A percentile compares a stretch with the other conserved stretches of the same genome.
Conservation (phyloP, 148 eudicot genomes). For the Chenopodium formosanum region DNA sequence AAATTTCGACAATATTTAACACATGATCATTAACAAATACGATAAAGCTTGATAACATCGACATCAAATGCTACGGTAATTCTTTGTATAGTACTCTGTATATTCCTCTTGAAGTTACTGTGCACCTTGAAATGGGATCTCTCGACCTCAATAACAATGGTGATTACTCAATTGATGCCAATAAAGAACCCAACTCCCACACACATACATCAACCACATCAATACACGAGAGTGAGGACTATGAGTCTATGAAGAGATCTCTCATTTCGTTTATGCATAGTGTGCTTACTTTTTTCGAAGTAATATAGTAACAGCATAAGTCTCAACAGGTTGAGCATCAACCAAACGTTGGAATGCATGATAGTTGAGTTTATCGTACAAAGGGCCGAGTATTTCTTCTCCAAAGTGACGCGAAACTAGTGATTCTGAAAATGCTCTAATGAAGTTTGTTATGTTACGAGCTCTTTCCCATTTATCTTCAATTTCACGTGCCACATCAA, state of each 20-base stretch:
- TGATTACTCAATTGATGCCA: too few species aligned
- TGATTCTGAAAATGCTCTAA: slow-evolving; percentile 16
- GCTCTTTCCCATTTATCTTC: not conserved
- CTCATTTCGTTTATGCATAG: too few species aligned
- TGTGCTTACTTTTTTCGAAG: not conserved
- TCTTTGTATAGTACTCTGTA: not conserved
- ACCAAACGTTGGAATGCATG: slow-evolving; percentile 7
- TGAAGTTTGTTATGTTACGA: not conserved
- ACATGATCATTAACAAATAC: too few species aligned
- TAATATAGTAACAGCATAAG: slow-evolving; percentile 1
- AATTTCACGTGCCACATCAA: slow-evolving; percentile 6
- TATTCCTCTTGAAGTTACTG: not conserved
- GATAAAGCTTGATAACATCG: not conserved
- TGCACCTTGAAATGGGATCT: not conserved
- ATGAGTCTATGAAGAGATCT: too few species aligned
- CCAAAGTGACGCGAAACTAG: slow-evolving; percentile 9
- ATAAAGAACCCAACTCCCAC: too few species aligned
- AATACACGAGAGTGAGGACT: too few species aligned
- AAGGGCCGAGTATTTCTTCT: not conserved
- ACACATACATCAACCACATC: too few species aligned
- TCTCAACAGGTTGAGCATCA: not conserved
- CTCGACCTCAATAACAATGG: too few species aligned
- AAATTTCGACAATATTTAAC: too few species aligned
- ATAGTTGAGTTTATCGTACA: slow-evolving; percentile 2
- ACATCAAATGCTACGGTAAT: not conserved